Evolutionary conservation across 176 grass and related monocot species (phyloP), one percentile per base, ranked within the genome.

Genomic region (Cocos nucifera): DNA sequence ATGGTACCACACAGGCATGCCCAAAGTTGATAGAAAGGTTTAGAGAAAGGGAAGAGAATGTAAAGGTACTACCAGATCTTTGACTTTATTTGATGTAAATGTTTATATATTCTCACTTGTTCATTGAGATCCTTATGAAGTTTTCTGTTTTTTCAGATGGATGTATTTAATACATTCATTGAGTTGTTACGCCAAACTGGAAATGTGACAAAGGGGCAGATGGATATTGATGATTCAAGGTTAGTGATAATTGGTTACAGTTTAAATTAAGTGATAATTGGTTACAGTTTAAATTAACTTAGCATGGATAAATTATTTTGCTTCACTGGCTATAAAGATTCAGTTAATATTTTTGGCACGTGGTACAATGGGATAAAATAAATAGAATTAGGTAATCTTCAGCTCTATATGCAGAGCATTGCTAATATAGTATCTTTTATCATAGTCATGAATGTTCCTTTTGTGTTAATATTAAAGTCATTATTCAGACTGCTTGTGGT

Each of bases 11-110:
- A 70, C 81, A 92, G 88, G 87, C 87, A 89, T 98, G 81, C 70
- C 93, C 87, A 56, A 98, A 89, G 70, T 73, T 98, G 76, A 89
- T 98, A 22, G 93, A 98, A 50, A 81, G 93, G 21, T 98, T 98
- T 70, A 81, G 79, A 69, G 93, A 98, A 78, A 92, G 93, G 65
- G 93, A 92, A 70, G 93, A 98, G 76, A 98, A 92, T 83, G 93
- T 98, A 39, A 98, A 98, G 93, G 93, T 98, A 80, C 57, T 59
- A 24, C 28, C 16, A 53, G 65, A 52, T 4, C 7, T 24, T 5
- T 32, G 17, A 44, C 8, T 44, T 44, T 56, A 44, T 66, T 25
- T 35, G 15, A 63, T 65, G 22, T 49, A 57, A 62, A n/a, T 25
- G 19, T 27, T 2, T 69, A 50, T 14, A 15, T 59, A 50, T 50